Percentiles rank a stretch among this genome's conserved stretches.
Conservation (phyloP, 164 flowering plant species). For the Akebia trifoliata region DNA sequence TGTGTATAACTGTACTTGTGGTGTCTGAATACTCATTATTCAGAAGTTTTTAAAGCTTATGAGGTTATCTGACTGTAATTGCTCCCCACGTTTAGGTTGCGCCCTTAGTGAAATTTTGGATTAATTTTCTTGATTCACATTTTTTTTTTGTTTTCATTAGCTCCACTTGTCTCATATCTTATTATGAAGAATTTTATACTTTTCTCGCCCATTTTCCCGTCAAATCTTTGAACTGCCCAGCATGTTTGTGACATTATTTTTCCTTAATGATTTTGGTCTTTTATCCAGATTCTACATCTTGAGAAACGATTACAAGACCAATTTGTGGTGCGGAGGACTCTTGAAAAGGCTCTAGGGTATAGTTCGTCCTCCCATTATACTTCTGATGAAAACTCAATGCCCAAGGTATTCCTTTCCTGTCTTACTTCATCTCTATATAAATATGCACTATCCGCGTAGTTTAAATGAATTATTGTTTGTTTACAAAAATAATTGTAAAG, state of each 20-base stretch:
- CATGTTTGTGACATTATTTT: no score
- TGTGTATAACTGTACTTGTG: conserved; percentile 25
- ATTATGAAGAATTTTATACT: no score
- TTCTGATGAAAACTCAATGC: conserved; percentile 31
- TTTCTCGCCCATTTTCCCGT: no score
- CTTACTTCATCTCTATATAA: neutral
- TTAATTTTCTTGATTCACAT: no score
- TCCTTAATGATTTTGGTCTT: no score
- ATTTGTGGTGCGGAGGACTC: conserved; percentile 37
- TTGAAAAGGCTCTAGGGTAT: conserved; percentile 55
- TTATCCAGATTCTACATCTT: conserved; percentile 56
- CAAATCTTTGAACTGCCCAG: neutral
- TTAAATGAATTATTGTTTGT: no score
- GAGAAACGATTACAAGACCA: conserved; percentile 58
- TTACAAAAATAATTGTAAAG: no score
- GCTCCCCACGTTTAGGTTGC: no score
- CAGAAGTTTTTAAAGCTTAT: neutral
- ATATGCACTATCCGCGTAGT: neutral
- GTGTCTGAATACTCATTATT: neutral
- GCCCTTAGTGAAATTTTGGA: no score
- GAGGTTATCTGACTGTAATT: neutral
- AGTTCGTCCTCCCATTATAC: conserved; percentile 27
- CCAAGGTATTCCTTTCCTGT: conserved; percentile 40
- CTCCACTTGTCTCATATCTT: no score
- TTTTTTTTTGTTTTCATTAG: no score